Conservation (phyloP, 257 asterid genomes). For the Craterostigma plantagineum region DNA sequence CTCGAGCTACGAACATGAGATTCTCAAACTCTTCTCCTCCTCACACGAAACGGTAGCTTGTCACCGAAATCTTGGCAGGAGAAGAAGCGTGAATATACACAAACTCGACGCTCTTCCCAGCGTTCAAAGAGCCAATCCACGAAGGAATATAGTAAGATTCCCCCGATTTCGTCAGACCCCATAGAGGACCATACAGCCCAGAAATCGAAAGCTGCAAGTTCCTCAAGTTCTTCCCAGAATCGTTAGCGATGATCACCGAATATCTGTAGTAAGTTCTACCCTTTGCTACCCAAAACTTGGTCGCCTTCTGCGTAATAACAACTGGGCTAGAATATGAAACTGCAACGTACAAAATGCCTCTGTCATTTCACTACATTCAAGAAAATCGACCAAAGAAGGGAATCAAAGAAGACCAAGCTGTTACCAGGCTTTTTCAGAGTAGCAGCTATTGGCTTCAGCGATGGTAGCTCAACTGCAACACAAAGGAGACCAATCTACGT, state of each 20-base stretch:
- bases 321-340: slow-evolving; percentile 26
- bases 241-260: slow-evolving; percentile 54
- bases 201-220: slow-evolving; percentile 47
- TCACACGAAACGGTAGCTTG: slow-evolving; percentile 56
- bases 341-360: slow-evolving; percentile 12
- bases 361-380: too few relatives aligned
- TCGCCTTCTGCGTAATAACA: slow-evolving; percentile 33
- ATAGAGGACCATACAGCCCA: slow-evolving; percentile 74
- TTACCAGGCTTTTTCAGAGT: slow-evolving; percentile 12
- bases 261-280: slow-evolving; percentile 74
- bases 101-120: slow-evolving; percentile 84
- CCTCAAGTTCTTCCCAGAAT: slow-evolving; percentile 56
- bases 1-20: too few relatives aligned
- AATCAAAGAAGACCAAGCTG: too few relatives aligned
- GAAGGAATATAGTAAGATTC: slow-evolving; percentile 61
- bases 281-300: slow-evolving; percentile 47
- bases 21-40: background rate
- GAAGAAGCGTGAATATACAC: slow-evolving; percentile 80
- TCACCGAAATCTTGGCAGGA: slow-evolving; percentile 60
- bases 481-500: too few relatives aligned
- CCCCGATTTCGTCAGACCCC: slow-evolving; percentile 80
- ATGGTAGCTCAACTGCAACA: too few relatives aligned
- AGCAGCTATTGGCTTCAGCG: slow-evolving; percentile 14
- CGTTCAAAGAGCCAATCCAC: slow-evolving; percentile 53
- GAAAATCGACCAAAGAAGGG: too few relatives aligned